Evolutionary conservation across 192 early-diverging fungal species (phyloP), one percentile per base, ranked within the genome.

Genomic region (Lunasporangiospora selenospora): DNA sequence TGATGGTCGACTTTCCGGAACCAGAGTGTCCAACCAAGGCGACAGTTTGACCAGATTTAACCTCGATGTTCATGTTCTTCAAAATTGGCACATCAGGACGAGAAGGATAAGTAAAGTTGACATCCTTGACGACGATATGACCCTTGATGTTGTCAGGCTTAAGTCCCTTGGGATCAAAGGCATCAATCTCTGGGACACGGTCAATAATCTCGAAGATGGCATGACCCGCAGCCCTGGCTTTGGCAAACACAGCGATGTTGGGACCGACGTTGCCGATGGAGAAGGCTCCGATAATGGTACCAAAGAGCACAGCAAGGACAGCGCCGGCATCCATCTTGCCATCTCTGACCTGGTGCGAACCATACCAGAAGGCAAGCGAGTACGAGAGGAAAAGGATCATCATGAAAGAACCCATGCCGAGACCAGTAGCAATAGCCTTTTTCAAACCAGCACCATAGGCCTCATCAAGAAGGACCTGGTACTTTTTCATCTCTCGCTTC

Each of bases 1-100:
- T 84, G 44, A 92, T 83, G 5, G 90, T 92, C 3, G 90, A 91
- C 65, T 93, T 92, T 43, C 91, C 90, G 21, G 79, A 77, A 15
- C 96, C 96, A 33, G 92, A 95, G 33, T 82, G 87, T 29, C 97
- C 97, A 33, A 95, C 94, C 33, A 98, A 80, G 29, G 95, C 97
- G 13, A 96, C 88, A 13, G 87, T 92, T 46, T 87, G 78, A n/a
- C 97, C 95, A 12, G 87, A 78, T 29, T 77, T 61, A 44, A 96
- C 79, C 73, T 88, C 57, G 33, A 98, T 78, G 64, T 70, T 87
- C 46, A 97, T 80, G 13, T 81, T 78, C 23, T 88, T 78, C 55
- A 98, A 76, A 13, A 98, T 87, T 32, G 67, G 81, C n/a, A 94
- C 89, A 19, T 94, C 89, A 0, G 85, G 85, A 15, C 93, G 83